Conservation (phyloP, 2,329 filamentous ascomycete genomes). For the Sclerotinia glacialis region DNA sequence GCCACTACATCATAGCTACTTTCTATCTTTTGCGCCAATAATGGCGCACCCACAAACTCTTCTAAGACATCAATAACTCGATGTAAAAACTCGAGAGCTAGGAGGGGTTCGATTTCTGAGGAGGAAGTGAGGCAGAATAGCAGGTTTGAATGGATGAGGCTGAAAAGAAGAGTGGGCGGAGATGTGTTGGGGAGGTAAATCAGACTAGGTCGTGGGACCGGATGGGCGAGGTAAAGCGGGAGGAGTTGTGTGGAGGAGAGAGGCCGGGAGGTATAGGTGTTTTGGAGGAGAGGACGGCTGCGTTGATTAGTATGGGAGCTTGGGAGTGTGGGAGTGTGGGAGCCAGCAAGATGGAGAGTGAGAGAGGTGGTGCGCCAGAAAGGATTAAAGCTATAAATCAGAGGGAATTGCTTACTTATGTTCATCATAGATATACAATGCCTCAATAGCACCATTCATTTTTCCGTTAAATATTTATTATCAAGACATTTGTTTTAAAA, state of each 20-base stretch:
- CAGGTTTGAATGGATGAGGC: slow-evolving; percentile 80
- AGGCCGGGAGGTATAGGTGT: slow-evolving; percentile 81
- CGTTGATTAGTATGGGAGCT: slow-evolving; percentile 7
- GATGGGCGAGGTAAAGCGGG: slow-evolving; percentile 81
- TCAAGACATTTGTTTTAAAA: slow-evolving; percentile 26
- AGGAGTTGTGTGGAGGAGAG: slow-evolving; percentile 73
- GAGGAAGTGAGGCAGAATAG: slow-evolving; percentile 84
- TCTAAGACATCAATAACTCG: slow-evolving; percentile 88
- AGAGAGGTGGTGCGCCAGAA: slow-evolving; percentile 29
- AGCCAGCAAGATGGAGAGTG: not conserved
- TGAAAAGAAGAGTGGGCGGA: slow-evolving; percentile 86
- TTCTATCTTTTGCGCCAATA: slow-evolving; percentile 84
- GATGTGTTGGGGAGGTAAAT: slow-evolving; percentile 79
- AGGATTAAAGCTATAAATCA: not conserved
- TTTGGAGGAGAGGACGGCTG: slow-evolving; percentile 81
- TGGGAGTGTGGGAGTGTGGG: not conserved
- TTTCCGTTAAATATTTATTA: slow-evolving; percentile 23
- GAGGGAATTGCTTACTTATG: slow-evolving; percentile 63
- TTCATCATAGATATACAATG: slow-evolving; percentile 95
- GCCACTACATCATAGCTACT: slow-evolving; percentile 89
- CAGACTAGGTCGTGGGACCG: slow-evolving; percentile 76
- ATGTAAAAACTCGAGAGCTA: slow-evolving; percentile 92
- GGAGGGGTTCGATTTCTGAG: slow-evolving; percentile 80
- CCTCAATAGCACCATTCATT: slow-evolving; percentile 90
- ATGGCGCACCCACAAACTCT: slow-evolving; percentile 85